Conservation (phyloP, 345 rosid species). For the Aquilaria yunnanensis region DNA sequence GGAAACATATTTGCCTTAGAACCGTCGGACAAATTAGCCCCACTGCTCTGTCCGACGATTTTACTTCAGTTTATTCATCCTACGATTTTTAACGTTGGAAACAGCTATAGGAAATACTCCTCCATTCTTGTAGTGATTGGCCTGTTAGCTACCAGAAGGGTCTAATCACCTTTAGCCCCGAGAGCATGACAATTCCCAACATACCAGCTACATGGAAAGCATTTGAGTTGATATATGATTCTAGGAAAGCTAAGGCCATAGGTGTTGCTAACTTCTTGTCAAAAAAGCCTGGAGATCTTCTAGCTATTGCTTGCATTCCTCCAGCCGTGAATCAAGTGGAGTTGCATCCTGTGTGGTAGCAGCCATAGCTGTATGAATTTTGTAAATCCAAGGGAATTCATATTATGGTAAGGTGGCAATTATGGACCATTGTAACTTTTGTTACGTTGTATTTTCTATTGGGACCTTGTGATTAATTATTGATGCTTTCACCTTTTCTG, state of each 20-base stretch:
- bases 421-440: background rate
- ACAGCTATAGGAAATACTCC: too few species aligned
- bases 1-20: too few species aligned
- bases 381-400: slow-evolving; percentile 77
- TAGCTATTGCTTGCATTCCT: slow-evolving; percentile 58
- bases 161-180: slow-evolving; percentile 40
- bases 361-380: slow-evolving; percentile 49
- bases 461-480: too few species aligned
- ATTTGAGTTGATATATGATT: slow-evolving; percentile 69
- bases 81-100: too few species aligned
- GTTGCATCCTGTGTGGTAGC: slow-evolving; percentile 56
- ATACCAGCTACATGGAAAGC: slow-evolving; percentile 77
- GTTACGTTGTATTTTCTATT: background rate
- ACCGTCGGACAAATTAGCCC: too few species aligned
- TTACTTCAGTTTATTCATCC: too few species aligned
- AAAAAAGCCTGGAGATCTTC: slow-evolving; percentile 62
- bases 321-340: slow-evolving; percentile 50
- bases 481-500: too few species aligned
- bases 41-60: too few species aligned
- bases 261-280: slow-evolving; percentile 77
- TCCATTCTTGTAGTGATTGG: slow-evolving; percentile 21
- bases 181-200: slow-evolving; percentile 45
- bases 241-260: slow-evolving; percentile 58
- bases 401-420: slow-evolving; percentile 51
- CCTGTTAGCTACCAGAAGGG: slow-evolving; percentile 66